Percentiles rank a stretch among this genome's conserved stretches.
Evolutionary conservation across 441 rosid species (phyloP).

Genomic region (Syzygium malaccense): DNA sequence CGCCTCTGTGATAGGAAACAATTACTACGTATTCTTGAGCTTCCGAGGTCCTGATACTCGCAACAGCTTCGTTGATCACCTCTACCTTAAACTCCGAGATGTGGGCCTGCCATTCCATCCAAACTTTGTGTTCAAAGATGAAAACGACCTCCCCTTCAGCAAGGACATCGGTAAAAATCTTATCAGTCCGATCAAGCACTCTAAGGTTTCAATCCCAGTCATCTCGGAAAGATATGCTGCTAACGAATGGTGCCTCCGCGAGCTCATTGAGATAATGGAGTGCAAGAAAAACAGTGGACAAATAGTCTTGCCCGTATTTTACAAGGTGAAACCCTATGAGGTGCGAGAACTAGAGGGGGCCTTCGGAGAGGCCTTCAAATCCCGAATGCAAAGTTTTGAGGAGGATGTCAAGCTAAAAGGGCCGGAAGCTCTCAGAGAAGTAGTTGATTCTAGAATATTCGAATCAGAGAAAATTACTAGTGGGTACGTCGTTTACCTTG

Average conservation of each 20-base stretch:
- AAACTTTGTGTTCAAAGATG: neutral
- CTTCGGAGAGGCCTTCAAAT: neutral
- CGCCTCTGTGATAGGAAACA: neutral
- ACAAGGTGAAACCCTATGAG: neutral
- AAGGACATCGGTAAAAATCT: rapidly evolving
- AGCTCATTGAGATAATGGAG: neutral
- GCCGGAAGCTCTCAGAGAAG: too few species aligned
- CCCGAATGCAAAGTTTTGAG: too few species aligned
- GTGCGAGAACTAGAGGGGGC: neutral
- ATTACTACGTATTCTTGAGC: neutral
- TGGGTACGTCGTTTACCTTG: too few species aligned
- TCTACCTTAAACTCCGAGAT: neutral
- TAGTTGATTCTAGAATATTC: too few species aligned
- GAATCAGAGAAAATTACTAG: too few species aligned
- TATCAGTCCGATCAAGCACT: neutral
- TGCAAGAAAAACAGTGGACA: neutral
- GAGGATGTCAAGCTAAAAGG: too few species aligned
- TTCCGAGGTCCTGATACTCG: neutral
- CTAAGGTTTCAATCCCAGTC: neutral
- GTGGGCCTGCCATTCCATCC: neutral
- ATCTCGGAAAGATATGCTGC: neutral
- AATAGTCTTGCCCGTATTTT: neutral
- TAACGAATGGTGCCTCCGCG: neutral
- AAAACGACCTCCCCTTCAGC: rapidly evolving
- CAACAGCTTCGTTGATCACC: neutral